Base-by-base conservation (phyloP, 352 stramenopile species). In the Phytophthora tubulina region DNA sequence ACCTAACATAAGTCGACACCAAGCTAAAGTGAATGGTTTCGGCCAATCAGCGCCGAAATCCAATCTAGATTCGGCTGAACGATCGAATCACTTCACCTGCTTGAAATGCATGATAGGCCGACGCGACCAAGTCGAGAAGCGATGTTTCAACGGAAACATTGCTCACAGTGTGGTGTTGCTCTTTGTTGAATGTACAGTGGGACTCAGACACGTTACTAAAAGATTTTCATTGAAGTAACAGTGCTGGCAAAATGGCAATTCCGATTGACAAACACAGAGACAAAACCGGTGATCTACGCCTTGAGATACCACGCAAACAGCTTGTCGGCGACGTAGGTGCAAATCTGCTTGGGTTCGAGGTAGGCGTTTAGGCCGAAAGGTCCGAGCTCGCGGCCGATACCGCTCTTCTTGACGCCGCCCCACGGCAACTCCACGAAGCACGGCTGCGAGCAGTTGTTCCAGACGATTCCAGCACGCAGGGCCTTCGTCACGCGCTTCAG, bases 321-420 rank as follows among this genome's bases (percentile, higher is more conserved):
- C 63, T 92, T 91, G 80, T 92, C 82, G 6, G 82, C 85, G 4
- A 89, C 76, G 72, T 92, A 90, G 32, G 77, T 79, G 72, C 79
- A 90, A 63, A 92, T 84, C 50, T 92, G 85, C 71, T 92, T 92
- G 17, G 82, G 81, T 53, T 93, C 85, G 32, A 91, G 75, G 60
- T 93, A 93, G 48, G 66, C 55, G 52, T 91, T 77, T 10, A 93
- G 56, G 8, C 85, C 85, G 41, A 91, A 91, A 1, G 82, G 81
- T 13, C 85, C 85, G 7, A 90, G 78, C 36, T 93, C 85, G 17
- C 91, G 85, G 8, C 91, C 91, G 13, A 90, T 81, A 15, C 91
- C 91, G 56, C 79, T 92, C 72, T 95, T 91, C 82, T 96, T 95
- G 73, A 92, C 82, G 5, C 91, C 91, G 15, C 91, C 91, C 80